These are phyloP conservation scores for Chrysanthemum lavandulifolium DNA, from an alignment of 129 eudicot species.

Conservation along the genomic window DNA sequence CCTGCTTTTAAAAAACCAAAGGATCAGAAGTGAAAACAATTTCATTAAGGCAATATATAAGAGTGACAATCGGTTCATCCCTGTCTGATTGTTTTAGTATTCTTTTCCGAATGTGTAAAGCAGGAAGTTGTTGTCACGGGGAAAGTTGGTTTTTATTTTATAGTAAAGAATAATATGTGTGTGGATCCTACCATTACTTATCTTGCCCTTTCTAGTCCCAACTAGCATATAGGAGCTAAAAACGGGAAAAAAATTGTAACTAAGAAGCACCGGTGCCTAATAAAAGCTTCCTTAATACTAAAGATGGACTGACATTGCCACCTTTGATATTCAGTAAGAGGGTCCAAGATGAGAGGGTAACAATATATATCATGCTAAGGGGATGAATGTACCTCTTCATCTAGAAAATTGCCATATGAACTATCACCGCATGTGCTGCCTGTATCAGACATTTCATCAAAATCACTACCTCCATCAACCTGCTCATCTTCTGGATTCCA, in stretches of 20 bases:
- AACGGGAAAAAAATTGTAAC: background rate
- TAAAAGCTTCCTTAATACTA: background rate
- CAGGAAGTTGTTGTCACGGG: background rate
- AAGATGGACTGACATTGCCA: background rate
- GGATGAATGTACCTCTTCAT: constrained; percentile 69
- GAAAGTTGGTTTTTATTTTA: background rate
- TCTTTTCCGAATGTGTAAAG: background rate
- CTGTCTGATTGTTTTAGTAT: background rate
- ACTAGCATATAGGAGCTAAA: too few relatives aligned
- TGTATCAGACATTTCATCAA: constrained; percentile 74
- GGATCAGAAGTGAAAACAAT: constrained; percentile 8
- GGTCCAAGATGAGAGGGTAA: constrained; percentile 10
- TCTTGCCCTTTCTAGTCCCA: too few relatives aligned
- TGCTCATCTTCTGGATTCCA: constrained; percentile 98
- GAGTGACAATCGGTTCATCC: background rate
- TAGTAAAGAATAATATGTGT: too few relatives aligned
- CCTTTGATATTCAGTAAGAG: constrained; percentile 9
- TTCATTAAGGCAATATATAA: constrained; percentile 7
- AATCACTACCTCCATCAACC: constrained; percentile 84
- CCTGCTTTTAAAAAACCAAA: constrained; percentile 44
- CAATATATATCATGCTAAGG: background rate
- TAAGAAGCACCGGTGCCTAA: background rate
- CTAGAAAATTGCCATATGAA: constrained; percentile 64
- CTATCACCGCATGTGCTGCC: constrained; percentile 82
- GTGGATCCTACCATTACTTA: too few relatives aligned